These are phyloP conservation scores for Zoysia matrella DNA, from an alignment of 202 grass and related monocot genomes.

Conservation along the genomic window DNA sequence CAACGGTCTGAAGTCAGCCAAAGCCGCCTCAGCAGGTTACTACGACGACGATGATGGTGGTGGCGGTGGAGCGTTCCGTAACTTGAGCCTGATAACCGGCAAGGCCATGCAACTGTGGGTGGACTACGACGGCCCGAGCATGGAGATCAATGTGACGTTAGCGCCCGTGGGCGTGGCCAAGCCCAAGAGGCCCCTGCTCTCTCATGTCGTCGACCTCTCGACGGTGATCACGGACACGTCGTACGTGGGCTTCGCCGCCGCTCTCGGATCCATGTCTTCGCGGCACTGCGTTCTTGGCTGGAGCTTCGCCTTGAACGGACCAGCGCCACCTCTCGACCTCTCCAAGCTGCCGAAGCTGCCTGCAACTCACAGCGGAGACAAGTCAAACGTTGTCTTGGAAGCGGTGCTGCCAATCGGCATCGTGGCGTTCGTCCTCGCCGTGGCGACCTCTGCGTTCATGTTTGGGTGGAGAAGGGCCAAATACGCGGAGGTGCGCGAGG, in stretches of 20 bases:
- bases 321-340: slow-evolving; percentile 32
- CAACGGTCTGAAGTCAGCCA: slow-evolving; percentile 40
- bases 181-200: slow-evolving; percentile 46
- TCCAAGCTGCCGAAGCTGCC: slow-evolving; percentile 37
- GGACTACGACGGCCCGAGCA: neutral
- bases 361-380: neutral
- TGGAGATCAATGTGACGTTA: slow-evolving; percentile 48
- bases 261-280: slow-evolving; percentile 19
- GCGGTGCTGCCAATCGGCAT: too few relatives aligned
- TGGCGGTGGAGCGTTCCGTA: neutral
- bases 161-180: slow-evolving; percentile 35
- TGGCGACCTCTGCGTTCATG: too few relatives aligned
- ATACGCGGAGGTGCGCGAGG: too few relatives aligned
- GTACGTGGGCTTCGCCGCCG: slow-evolving; percentile 21
- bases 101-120: slow-evolving; percentile 40
- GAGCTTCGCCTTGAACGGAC: slow-evolving; percentile 30
- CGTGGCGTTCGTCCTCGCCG: too few relatives aligned
- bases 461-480: too few relatives aligned
- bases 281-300: neutral
- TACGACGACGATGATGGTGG: slow-evolving; percentile 20
- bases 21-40: slow-evolving; percentile 45
- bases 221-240: slow-evolving; percentile 29
- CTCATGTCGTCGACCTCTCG: slow-evolving; percentile 29
- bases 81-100: slow-evolving; percentile 39
- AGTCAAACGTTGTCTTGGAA: too few relatives aligned